phyloP scores from a whole-genome alignment of 805 yeast genomes.

The Wickerhamiella qilinensis region DNA sequence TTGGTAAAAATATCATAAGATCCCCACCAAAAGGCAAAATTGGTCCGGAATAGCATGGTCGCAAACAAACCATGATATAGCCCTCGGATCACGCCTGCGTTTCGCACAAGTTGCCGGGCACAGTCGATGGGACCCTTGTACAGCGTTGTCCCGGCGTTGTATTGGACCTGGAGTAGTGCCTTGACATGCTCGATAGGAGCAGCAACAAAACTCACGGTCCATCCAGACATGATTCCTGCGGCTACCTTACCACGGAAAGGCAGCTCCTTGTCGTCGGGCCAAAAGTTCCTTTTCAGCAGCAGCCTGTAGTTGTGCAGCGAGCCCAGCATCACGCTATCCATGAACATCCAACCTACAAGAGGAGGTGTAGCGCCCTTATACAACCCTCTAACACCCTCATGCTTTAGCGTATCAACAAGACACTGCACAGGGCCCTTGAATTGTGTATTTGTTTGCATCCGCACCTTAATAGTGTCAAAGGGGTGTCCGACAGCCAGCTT shows the following conservation, averaged over 20 bases:
- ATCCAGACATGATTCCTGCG: slow-evolving; percentile 68
- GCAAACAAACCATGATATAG: slow-evolving; percentile 69
- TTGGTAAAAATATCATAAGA: slow-evolving; percentile 66
- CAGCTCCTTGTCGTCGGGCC: slow-evolving; percentile 39
- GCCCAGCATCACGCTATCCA: slow-evolving; percentile 87
- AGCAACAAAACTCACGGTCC: slow-evolving; percentile 90
- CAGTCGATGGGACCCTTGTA: slow-evolving; percentile 76
- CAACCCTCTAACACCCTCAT: slow-evolving; percentile 67
- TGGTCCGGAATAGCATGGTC: slow-evolving; percentile 75
- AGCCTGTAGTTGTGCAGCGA: slow-evolving; percentile 65
- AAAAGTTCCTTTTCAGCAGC: slow-evolving; percentile 46
- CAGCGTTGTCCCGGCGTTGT: slow-evolving; percentile 50
- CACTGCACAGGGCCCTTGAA: slow-evolving; percentile 78
- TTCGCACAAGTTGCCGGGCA: slow-evolving; percentile 22
- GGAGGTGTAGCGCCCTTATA: slow-evolving; percentile 92
- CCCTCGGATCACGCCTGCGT: slow-evolving; percentile 48
- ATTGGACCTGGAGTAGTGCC: slow-evolving; percentile 79
- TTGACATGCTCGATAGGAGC: slow-evolving; percentile 86
- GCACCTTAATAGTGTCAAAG: slow-evolving; percentile 72
- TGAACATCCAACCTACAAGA: slow-evolving; percentile 78
- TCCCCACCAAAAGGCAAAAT: slow-evolving; percentile 90
- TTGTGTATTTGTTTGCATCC: slow-evolving; percentile 61
- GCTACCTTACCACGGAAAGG: slow-evolving; percentile 61
- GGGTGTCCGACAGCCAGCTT: slow-evolving; percentile 89
- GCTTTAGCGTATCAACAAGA: slow-evolving; percentile 47